A percentile compares a stretch with the other conserved stretches of the same genome.
Evolutionary conservation across 345 rosid genomes (phyloP).

Genomic region (Tarenaya hassleriana): DNA sequence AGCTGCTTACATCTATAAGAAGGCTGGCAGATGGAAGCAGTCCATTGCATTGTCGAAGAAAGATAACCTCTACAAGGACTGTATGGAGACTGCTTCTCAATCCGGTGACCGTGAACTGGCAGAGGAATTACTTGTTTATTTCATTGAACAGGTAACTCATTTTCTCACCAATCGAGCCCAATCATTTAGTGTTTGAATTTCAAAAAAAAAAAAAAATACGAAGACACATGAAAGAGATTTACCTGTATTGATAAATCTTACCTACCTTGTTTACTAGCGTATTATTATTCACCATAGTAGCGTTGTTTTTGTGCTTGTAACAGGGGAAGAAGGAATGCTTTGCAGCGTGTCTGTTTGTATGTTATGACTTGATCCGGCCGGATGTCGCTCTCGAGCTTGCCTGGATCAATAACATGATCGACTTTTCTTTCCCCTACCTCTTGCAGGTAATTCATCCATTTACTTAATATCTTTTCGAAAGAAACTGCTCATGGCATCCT

Average conservation of each 20-base stretch:
- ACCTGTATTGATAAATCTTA: too few species aligned
- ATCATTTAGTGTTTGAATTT: not conserved
- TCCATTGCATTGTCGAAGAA: conserved; percentile 96
- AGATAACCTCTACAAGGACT: conserved; percentile 85
- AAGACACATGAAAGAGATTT: not conserved
- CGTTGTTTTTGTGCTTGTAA: conserved; percentile 14
- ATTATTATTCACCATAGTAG: not conserved
- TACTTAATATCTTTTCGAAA: not conserved
- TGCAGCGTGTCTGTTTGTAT: conserved; percentile 89
- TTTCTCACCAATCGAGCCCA: too few species aligned
- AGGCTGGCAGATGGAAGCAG: conserved; percentile 98
- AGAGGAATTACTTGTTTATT: conserved; percentile 88
- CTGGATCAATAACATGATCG: conserved; percentile 84
- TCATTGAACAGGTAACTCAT: conserved; percentile 79
- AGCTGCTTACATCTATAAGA: conserved; percentile 95
- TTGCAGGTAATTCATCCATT: conserved; percentile 44
- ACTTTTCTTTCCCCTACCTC: conserved; percentile 82
- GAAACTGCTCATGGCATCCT: not conserved
- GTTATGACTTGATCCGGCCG: conserved; percentile 75
- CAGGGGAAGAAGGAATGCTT: conserved; percentile 95
- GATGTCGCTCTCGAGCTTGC: conserved; percentile 86
- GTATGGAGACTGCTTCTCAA: conserved; percentile 98
- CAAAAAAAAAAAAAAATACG: not conserved
- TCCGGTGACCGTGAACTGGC: conserved; percentile 97
- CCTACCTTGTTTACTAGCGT: too few species aligned